Percentiles rank a stretch among this genome's conserved stretches.
phyloP scores from a whole-genome alignment of 257 asterid species.

The Solanum habrochaites region DNA sequence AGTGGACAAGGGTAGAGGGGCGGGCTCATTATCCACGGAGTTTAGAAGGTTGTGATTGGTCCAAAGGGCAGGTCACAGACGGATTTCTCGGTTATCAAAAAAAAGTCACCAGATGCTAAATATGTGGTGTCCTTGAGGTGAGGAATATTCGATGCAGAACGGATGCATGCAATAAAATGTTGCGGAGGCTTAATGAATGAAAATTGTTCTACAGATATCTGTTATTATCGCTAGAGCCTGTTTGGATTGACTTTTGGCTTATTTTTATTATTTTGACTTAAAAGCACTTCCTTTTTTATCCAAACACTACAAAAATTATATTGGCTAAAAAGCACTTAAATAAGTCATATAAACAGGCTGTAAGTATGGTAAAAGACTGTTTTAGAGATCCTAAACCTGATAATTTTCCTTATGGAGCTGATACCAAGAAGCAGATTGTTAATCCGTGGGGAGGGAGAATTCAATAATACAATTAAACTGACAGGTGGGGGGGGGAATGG shows the following conservation, averaged over 20 bases:
- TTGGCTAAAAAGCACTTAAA: neutral
- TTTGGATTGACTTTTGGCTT: neutral
- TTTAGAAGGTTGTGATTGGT: neutral
- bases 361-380: neutral
- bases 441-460: neutral
- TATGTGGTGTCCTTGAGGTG: neutral
- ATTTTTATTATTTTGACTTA: neutral
- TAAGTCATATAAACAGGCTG: neutral
- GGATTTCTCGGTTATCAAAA: neutral
- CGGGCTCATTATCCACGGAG: neutral
- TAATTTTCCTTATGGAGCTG: neutral
- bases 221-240: neutral
- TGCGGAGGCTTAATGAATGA: neutral
- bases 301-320: neutral
- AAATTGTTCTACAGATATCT: neutral
- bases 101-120: neutral
- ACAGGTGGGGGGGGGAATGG: neutral
- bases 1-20: neutral
- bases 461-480: neutral
- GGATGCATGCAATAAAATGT: neutral
- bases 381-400: neutral
- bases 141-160: neutral
- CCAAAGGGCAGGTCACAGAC: neutral
- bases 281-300: neutral
- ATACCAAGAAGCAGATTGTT: neutral